phyloP scores from a whole-genome alignment of 345 rosid genomes.

The Ailanthus altissimus region DNA sequence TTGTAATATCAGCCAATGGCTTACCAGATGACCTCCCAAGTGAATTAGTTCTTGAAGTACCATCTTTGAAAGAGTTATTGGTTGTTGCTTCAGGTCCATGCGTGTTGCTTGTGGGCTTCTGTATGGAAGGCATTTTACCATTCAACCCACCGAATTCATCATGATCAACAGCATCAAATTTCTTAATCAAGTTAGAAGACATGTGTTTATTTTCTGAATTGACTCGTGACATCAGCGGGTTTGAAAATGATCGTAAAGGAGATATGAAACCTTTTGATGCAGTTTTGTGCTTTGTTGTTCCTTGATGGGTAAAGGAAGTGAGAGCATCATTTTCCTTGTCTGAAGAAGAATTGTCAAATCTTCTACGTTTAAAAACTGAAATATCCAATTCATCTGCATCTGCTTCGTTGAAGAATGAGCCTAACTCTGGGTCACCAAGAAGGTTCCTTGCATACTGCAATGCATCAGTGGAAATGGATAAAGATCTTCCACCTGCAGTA shows the following conservation, averaged over 20 bases:
- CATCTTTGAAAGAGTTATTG: slow-evolving; percentile 32
- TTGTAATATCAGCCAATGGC: slow-evolving; percentile 69
- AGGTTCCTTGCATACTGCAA: slow-evolving; percentile 82
- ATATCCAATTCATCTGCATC: slow-evolving; percentile 36
- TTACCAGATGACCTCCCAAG: slow-evolving; percentile 42
- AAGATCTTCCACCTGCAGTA: slow-evolving; percentile 85
- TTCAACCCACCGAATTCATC: slow-evolving; percentile 29
- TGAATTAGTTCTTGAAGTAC: slow-evolving; percentile 33
- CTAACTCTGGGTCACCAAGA: slow-evolving; percentile 88
- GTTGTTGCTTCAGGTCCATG: slow-evolving; percentile 18
- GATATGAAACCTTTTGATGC: slow-evolving; percentile 53
- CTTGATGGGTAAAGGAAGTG: slow-evolving; percentile 39
- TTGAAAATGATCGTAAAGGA: slow-evolving; percentile 56
- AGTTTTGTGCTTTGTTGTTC: slow-evolving; percentile 40
- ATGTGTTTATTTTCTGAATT: slow-evolving; percentile 33
- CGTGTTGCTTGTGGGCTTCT: slow-evolving; percentile 29
- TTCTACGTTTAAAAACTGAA: slow-evolving; percentile 37
- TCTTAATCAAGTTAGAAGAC: slow-evolving; percentile 65
- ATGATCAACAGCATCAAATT: slow-evolving; percentile 65
- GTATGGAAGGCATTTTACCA: slow-evolving; percentile 28
- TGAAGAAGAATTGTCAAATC: slow-evolving; percentile 34
- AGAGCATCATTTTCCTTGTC: slow-evolving; percentile 41
- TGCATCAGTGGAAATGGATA: slow-evolving; percentile 86
- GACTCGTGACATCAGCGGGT: slow-evolving; percentile 33
- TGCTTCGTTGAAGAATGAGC: slow-evolving; percentile 49